phyloP scores from a whole-genome alignment of 2,329 filamentous ascomycete species.

The Colletotrichum liaoningense region DNA sequence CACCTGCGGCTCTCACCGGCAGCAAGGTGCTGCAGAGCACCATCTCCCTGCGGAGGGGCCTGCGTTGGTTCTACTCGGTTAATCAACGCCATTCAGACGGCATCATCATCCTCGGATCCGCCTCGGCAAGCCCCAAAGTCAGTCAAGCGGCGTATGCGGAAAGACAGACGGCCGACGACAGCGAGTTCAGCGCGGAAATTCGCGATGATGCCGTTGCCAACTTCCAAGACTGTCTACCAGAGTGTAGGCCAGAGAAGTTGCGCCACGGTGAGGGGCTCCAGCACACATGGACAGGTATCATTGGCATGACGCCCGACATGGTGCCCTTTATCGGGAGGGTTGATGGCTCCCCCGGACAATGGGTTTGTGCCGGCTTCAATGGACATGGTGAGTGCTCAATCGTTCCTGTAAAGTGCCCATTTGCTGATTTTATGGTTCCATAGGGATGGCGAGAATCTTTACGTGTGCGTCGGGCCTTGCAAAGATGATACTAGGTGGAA shows the following conservation, averaged over 20 bases:
- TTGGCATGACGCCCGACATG: constrained; percentile 58
- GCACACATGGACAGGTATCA: constrained; percentile 59
- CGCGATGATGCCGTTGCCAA: constrained; percentile 15
- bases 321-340: constrained; percentile 59
- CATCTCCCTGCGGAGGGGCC: constrained; percentile 57
- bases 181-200: constrained; percentile 2
- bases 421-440: neutral
- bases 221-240: constrained; percentile 11
- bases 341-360: constrained; percentile 39
- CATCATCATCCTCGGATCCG: constrained; percentile 13
- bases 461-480: constrained; percentile 56
- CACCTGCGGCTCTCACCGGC: constrained; percentile 49
- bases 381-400: neutral
- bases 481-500: constrained; percentile 51
- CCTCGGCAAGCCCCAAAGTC: constrained; percentile 8
- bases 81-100: constrained; percentile 51
- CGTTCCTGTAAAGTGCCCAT: neutral
- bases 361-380: constrained; percentile 57
- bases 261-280: constrained; percentile 53
- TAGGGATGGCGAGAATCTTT: constrained; percentile 55
- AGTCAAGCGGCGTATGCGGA: constrained; percentile 9
- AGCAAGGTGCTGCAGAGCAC: constrained; percentile 49
- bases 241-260: constrained; percentile 7
- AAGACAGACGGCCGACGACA: constrained; percentile 7
- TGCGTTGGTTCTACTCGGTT: constrained; percentile 62